These are phyloP conservation scores for Brettanomyces sp. DNA, from an alignment of 805 yeast species.

Conservation along the genomic window DNA sequence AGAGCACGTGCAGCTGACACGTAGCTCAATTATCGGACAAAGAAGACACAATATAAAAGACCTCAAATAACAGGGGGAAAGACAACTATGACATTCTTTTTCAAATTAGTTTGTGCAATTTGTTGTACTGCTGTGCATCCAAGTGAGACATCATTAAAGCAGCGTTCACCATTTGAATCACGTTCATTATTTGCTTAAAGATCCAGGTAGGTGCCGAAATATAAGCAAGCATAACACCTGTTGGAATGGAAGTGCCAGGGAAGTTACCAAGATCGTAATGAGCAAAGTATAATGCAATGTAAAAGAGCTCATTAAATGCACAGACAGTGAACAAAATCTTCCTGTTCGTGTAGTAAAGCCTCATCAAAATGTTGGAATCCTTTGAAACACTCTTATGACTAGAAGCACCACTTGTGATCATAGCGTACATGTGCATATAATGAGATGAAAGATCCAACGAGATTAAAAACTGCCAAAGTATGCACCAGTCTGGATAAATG, in stretches of 20 bases:
- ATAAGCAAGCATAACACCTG: slow-evolving; percentile 29
- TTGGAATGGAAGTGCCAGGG: slow-evolving; percentile 27
- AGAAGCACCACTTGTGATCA: slow-evolving; percentile 65
- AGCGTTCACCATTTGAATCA: slow-evolving; percentile 82
- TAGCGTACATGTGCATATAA: slow-evolving; percentile 98
- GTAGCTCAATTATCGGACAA: too few species aligned
- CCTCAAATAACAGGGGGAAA: neutral
- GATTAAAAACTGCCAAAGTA: slow-evolving; percentile 74
- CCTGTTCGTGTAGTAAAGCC: slow-evolving; percentile 80
- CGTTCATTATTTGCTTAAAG: slow-evolving; percentile 84
- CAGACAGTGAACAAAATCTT: slow-evolving; percentile 80
- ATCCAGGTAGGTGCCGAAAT: slow-evolving; percentile 77
- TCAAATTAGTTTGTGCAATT: slow-evolving; percentile 22
- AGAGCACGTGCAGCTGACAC: too few species aligned
- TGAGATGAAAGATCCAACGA: slow-evolving; percentile 87
- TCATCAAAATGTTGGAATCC: slow-evolving; percentile 61
- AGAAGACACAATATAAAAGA: too few species aligned
- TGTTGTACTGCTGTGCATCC: slow-evolving; percentile 48
- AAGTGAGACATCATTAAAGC: slow-evolving; percentile 67
- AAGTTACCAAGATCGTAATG: slow-evolving; percentile 44
- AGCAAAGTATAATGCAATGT: slow-evolving; percentile 76
- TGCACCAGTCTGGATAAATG: slow-evolving; percentile 60
- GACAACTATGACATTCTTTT: neutral
- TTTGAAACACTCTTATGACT: slow-evolving; percentile 79
- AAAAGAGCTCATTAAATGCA: slow-evolving; percentile 87